phyloP scores from a whole-genome alignment of 192 early-diverging fungal species.

The Spizellomyces punctatus region DNA sequence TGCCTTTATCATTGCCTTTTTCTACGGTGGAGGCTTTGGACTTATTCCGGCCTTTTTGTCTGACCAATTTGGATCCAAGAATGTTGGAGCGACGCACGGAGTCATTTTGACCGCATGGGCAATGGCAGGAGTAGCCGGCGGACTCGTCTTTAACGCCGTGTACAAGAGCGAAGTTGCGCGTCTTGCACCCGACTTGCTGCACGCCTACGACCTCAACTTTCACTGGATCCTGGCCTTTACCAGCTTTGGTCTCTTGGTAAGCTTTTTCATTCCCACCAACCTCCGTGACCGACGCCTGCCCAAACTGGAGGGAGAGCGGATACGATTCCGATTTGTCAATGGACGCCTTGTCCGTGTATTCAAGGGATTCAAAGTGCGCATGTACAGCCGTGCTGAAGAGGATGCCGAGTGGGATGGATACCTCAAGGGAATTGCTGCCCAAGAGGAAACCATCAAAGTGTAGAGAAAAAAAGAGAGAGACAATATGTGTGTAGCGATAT shows the following conservation, averaged over 20 bases:
- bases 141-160: slow-evolving; percentile 67
- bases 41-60: slow-evolving; percentile 75
- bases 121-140: slow-evolving; percentile 71
- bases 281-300: slow-evolving; percentile 71
- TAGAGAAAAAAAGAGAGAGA: too few relatives aligned
- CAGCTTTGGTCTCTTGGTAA: slow-evolving; percentile 56
- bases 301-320: slow-evolving; percentile 57
- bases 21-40: slow-evolving; percentile 78
- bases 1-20: slow-evolving; percentile 65
- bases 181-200: slow-evolving; percentile 47
- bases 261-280: slow-evolving; percentile 63
- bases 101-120: slow-evolving; percentile 80
- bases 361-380: slow-evolving; percentile 26
- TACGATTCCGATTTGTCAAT: slow-evolving; percentile 54
- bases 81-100: slow-evolving; percentile 74
- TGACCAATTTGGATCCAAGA: slow-evolving; percentile 81
- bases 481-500: too few relatives aligned
- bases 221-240: slow-evolving; percentile 71
- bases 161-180: slow-evolving; percentile 45
- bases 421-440: too few relatives aligned
- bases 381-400: slow-evolving; percentile 47
- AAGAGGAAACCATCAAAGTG: too few relatives aligned
- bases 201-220: slow-evolving; percentile 58
- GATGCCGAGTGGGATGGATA: slow-evolving; percentile 55
- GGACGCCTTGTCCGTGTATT: slow-evolving; percentile 51